Evolutionary conservation across 2,329 filamentous ascomycete genomes (phyloP).

Genomic region (Fusarium robinianum): DNA sequence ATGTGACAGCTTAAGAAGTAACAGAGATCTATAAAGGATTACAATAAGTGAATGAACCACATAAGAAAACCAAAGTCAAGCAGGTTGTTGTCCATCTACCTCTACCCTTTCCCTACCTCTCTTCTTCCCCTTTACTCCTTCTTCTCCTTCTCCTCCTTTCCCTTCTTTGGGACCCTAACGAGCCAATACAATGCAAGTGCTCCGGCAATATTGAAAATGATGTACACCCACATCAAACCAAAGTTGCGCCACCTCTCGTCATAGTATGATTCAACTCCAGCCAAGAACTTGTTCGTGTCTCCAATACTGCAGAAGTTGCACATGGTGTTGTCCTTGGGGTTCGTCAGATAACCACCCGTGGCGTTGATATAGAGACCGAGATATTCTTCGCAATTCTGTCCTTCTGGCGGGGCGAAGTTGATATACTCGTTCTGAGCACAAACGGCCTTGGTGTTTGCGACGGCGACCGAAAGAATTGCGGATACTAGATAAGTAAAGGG

Average conservation of each 20-base stretch:
- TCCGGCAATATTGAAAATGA: slow-evolving; percentile 61
- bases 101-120: not conserved
- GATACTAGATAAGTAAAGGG: slow-evolving; percentile 82
- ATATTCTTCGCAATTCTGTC: slow-evolving; percentile 65
- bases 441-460: slow-evolving; percentile 67
- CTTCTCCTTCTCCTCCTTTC: slow-evolving; percentile 33
- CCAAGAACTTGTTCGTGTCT: slow-evolving; percentile 58
- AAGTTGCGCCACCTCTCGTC: slow-evolving; percentile 70
- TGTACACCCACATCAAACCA: slow-evolving; percentile 64
- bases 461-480: slow-evolving; percentile 70
- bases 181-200: slow-evolving; percentile 62
- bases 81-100: not conserved
- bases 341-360: slow-evolving; percentile 58
- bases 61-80: too few species aligned
- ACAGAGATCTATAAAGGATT: too few species aligned
- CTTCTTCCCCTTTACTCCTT: not conserved
- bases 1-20: too few species aligned
- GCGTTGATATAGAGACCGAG: slow-evolving; percentile 53
- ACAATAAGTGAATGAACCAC: too few species aligned
- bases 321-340: slow-evolving; percentile 49
- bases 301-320: slow-evolving; percentile 62
- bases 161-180: slow-evolving; percentile 52
- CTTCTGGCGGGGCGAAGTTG: slow-evolving; percentile 63
- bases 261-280: slow-evolving; percentile 56
- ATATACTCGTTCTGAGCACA: slow-evolving; percentile 75